Conservation (phyloP, 257 asterid species). For the Solanum pinnatisectum region DNA sequence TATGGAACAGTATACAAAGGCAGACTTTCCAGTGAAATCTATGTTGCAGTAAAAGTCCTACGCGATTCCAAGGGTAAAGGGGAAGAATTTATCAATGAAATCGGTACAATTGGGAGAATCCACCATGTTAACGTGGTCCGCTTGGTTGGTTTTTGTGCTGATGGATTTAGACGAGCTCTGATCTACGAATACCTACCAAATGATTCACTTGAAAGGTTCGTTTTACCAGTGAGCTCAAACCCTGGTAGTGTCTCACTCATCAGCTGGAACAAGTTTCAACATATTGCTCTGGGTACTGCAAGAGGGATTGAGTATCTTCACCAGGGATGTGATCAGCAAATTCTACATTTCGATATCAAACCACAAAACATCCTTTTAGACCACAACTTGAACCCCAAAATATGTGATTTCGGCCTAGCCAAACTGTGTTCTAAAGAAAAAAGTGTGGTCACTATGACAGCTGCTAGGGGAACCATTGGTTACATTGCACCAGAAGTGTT, state of each 20-base stretch:
- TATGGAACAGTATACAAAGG: too few relatives aligned
- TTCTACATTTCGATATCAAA: too few relatives aligned
- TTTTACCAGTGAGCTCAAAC: background rate
- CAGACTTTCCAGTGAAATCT: background rate
- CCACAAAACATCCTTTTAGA: too few relatives aligned
- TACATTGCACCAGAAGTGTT: too few relatives aligned
- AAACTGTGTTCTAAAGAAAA: background rate
- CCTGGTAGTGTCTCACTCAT: background rate
- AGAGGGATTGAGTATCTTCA: too few relatives aligned
- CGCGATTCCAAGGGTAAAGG: background rate
- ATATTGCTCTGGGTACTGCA: background rate
- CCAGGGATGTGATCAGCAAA: too few relatives aligned
- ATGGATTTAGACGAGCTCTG: background rate
- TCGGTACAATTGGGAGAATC: background rate
- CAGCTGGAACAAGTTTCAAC: background rate
- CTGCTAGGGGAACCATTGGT: too few relatives aligned
- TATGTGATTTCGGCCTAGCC: background rate
- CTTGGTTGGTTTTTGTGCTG: background rate
- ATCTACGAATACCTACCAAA: background rate
- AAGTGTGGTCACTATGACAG: too few relatives aligned
- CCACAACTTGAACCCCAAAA: background rate
- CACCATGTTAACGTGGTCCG: background rate
- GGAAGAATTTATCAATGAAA: background rate
- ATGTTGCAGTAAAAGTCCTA: background rate
- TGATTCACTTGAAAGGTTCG: background rate